phyloP scores from a whole-genome alignment of 208 protist species.

The Wallacemonas sp. region DNA sequence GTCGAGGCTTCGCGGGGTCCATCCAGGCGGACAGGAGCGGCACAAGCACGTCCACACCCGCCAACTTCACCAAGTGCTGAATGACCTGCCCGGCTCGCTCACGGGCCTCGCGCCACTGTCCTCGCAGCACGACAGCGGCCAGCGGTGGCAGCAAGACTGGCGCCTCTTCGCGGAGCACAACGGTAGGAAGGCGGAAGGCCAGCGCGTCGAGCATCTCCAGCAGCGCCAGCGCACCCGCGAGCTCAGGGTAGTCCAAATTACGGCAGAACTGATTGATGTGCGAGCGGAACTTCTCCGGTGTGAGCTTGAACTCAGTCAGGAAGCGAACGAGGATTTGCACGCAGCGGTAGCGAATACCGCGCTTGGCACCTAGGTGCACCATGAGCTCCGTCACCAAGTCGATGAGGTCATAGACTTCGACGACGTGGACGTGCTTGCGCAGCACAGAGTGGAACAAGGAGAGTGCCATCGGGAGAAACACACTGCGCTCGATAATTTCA shows the following conservation, averaged over 20 bases:
- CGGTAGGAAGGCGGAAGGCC: conserved; percentile 66
- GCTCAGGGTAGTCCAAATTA: conserved; percentile 87
- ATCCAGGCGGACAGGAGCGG: conserved; percentile 73
- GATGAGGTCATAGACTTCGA: conserved; percentile 89
- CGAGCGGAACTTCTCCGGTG: conserved; percentile 83
- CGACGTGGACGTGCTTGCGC: conserved; percentile 83
- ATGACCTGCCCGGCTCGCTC: conserved; percentile 58
- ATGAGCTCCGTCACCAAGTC: conserved; percentile 86
- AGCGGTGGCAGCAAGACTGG: conserved; percentile 74
- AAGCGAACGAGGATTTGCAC: conserved; percentile 80
- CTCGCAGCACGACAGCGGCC: conserved; percentile 54
- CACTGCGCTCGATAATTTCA: conserved; percentile 82
- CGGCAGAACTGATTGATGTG: conserved; percentile 85
- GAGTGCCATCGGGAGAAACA: conserved; percentile 83
- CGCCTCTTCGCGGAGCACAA: conserved; percentile 79
- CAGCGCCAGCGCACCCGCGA: conserved; percentile 74
- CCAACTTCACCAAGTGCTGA: conserved; percentile 57
- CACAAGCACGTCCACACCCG: conserved; percentile 75
- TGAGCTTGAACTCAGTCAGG: conserved; percentile 91
- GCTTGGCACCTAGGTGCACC: conserved; percentile 71
- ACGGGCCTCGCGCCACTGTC: conserved; percentile 64
- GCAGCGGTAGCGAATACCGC: conserved; percentile 70
- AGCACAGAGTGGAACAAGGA: conserved; percentile 83
- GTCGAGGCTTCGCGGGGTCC: conserved; percentile 33
- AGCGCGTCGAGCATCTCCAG: conserved; percentile 81